Conservation (phyloP, 768 basidiomycete species). For the Podaxis carcinomalis region DNA sequence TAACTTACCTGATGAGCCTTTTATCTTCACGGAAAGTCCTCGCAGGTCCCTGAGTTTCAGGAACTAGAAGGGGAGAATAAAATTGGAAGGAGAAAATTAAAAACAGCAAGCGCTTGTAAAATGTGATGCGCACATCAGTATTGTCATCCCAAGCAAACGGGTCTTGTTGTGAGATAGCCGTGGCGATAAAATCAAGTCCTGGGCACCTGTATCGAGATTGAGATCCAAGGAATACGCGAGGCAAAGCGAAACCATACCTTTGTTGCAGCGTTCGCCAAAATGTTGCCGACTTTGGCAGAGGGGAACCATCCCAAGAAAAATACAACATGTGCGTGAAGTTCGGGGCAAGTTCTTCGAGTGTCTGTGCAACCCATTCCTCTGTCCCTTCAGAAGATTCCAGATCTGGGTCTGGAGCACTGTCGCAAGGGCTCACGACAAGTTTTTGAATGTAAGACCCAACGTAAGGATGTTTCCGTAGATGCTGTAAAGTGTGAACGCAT, state of each 20-base stretch:
- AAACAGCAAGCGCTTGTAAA: neutral
- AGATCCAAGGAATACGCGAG: neutral
- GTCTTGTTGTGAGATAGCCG: neutral
- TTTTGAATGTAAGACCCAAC: neutral
- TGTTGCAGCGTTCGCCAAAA: constrained; percentile 1
- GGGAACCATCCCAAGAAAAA: constrained; percentile 2
- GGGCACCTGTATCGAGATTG: neutral
- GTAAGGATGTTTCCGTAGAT: neutral
- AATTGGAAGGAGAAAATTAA: neutral
- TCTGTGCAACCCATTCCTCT: neutral
- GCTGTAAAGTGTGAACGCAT: neutral
- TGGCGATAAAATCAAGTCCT: neutral
- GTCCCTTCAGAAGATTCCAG: neutral
- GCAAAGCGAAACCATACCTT: neutral
- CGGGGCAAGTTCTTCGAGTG: neutral
- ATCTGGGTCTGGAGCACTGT: neutral
- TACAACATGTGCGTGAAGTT: neutral
- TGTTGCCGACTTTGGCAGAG: neutral
- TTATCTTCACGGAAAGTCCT: neutral
- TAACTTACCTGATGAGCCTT: neutral
- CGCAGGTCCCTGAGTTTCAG: neutral
- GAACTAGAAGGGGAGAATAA: neutral
- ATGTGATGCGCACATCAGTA: neutral
- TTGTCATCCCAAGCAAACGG: neutral
- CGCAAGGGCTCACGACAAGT: neutral